phyloP scores from a whole-genome alignment of 768 basidiomycete genomes.

The Termitomyces sp. region DNA sequence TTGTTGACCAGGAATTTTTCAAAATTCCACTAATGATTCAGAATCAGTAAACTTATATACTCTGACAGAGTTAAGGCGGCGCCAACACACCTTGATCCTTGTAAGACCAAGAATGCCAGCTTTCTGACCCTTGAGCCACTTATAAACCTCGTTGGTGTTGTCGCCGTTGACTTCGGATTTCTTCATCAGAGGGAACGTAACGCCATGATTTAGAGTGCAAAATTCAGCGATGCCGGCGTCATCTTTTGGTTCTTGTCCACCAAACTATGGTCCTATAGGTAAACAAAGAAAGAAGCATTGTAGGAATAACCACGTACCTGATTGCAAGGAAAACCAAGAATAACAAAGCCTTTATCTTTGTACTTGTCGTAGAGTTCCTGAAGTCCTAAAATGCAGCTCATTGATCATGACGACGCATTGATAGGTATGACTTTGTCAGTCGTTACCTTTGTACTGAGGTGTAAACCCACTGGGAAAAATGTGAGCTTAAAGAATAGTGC shows the following conservation, averaged over 20 bases:
- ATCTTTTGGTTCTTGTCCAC: constrained; percentile 79
- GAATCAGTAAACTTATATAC: background rate
- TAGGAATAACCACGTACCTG: constrained; percentile 42
- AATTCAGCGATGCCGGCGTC: constrained; percentile 74
- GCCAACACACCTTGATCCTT: constrained; percentile 62
- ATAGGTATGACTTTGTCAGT: background rate
- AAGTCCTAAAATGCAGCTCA: constrained; percentile 46
- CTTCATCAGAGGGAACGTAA: constrained; percentile 87
- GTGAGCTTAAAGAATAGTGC: background rate
- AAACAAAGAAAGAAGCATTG: too few species aligned
- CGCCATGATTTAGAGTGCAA: constrained; percentile 82
- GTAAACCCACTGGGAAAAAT: constrained; percentile 65
- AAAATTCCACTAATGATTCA: constrained; percentile 74
- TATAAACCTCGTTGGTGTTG: constrained; percentile 77
- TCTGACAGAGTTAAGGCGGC: background rate
- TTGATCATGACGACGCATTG: background rate
- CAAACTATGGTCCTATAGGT: constrained; percentile 51
- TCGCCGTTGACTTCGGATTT: constrained; percentile 94
- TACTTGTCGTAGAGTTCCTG: constrained; percentile 81
- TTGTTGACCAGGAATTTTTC: constrained; percentile 85
- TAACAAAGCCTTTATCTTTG: constrained; percentile 68
- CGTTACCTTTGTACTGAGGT: constrained; percentile 67
- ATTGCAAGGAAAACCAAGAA: constrained; percentile 92
- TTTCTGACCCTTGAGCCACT: constrained; percentile 82
- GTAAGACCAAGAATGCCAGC: constrained; percentile 66